Evolutionary conservation across 2,329 filamentous ascomycete genomes (phyloP).

Genomic region (Penicillium decumbens): DNA sequence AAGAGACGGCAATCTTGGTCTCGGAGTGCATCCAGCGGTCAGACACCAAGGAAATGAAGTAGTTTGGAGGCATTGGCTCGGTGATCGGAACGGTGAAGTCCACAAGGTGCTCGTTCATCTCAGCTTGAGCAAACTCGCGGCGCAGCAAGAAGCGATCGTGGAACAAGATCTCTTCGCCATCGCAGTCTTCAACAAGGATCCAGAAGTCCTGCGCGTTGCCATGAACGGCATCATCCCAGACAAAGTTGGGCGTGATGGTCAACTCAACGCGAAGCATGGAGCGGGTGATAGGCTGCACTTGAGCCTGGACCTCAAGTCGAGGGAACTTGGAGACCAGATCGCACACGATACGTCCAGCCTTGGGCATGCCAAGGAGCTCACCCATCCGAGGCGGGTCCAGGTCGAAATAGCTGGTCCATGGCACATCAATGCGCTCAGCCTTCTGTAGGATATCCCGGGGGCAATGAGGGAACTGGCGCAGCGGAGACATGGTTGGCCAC

Average conservation of each 20-base stretch:
- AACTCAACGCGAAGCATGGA: constrained; percentile 89
- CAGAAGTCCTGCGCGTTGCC: constrained; percentile 89
- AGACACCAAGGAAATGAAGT: constrained; percentile 91
- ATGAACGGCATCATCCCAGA: constrained; percentile 88
- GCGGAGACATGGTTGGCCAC: constrained; percentile 98
- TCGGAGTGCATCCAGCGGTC: constrained; percentile 99
- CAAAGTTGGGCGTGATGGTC: constrained; percentile 87
- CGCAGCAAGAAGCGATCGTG: constrained; percentile 91
- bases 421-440: constrained; percentile 88
- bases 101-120: constrained; percentile 88
- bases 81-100: constrained; percentile 96
- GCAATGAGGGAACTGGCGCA: constrained; percentile 82
- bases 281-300: constrained; percentile 89
- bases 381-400: constrained; percentile 95
- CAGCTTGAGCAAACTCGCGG: constrained; percentile 77
- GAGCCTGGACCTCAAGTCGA: constrained; percentile 83
- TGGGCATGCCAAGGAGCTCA: constrained; percentile 84
- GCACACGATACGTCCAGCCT: constrained; percentile 80
- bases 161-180: constrained; percentile 92
- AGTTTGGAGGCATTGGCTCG: constrained; percentile 97
- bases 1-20: constrained; percentile 86
- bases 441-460: constrained; percentile 84
- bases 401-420: constrained; percentile 91
- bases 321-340: constrained; percentile 87
- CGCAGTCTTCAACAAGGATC: constrained; percentile 95